Conservation (phyloP, 2,329 filamentous ascomycete species). For the Neofusicoccum laricinum region DNA sequence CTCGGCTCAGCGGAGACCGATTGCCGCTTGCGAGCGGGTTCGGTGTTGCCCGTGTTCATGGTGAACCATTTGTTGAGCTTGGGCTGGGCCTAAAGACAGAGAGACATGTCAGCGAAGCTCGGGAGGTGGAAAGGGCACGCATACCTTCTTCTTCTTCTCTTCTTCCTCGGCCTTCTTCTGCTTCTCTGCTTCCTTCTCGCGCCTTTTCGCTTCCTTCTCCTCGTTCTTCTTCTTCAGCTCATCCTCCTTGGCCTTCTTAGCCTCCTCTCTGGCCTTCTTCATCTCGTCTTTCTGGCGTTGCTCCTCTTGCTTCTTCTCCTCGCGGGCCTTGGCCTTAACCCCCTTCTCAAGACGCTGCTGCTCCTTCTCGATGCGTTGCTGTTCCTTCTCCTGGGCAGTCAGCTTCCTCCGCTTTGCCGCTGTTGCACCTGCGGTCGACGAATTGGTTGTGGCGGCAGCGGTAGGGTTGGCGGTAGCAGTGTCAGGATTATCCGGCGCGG, state of each 20-base stretch:
- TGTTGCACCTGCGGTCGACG: not conserved
- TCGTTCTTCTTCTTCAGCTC: constrained; percentile 29
- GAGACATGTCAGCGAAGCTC: not conserved
- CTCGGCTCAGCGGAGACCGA: constrained; percentile 28
- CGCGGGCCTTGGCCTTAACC: constrained; percentile 35
- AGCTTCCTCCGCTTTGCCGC: constrained; percentile 44
- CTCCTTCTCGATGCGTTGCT: constrained; percentile 30
- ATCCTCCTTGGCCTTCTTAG: constrained; percentile 28
- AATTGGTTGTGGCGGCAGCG: not conserved
- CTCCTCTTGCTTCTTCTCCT: constrained; percentile 34
- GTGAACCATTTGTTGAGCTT: constrained; percentile 45
- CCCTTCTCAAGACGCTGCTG: constrained; percentile 37
- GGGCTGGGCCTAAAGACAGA: constrained; percentile 34
- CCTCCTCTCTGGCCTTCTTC: constrained; percentile 25
- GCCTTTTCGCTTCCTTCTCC: constrained; percentile 42
- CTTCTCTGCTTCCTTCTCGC: constrained; percentile 46
- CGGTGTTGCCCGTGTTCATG: constrained; percentile 27
- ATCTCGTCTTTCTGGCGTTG: constrained; percentile 26
- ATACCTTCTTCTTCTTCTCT: constrained; percentile 39
- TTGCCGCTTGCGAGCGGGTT: constrained; percentile 7
- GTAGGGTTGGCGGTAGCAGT: constrained; percentile 1
- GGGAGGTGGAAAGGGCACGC: constrained; percentile 20
- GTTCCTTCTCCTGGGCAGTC: constrained; percentile 43
- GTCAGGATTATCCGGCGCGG: constrained; percentile 21
- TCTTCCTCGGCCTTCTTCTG: constrained; percentile 23